Conservation (phyloP, 257 asterid species). For the Perilla frutescens region DNA sequence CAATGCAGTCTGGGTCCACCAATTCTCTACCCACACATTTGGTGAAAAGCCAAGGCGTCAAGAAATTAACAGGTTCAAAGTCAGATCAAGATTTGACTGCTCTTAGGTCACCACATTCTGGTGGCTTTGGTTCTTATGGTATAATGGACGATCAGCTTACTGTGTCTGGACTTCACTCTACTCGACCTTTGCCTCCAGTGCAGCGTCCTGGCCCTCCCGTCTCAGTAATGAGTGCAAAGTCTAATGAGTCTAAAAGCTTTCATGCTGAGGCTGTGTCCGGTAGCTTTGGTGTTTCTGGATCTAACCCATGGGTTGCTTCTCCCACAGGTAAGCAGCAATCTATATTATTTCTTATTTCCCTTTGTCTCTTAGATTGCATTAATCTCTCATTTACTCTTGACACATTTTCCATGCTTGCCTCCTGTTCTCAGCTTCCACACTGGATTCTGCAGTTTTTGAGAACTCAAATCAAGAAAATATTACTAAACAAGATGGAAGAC, state of each 20-base stretch:
- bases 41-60: constrained; percentile 61
- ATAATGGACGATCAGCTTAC: constrained; percentile 60
- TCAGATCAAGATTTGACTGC: constrained; percentile 90
- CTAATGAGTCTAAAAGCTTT: constrained; percentile 50
- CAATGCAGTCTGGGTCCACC: constrained; percentile 64
- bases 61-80: constrained; percentile 66
- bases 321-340: constrained; percentile 66
- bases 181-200: constrained; percentile 52
- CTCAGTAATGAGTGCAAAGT: constrained; percentile 49
- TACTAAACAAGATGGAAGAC: constrained; percentile 49
- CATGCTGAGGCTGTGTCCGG: constrained; percentile 53
- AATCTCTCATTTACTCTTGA: constrained; percentile 22
- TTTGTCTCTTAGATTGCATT: constrained; percentile 29
- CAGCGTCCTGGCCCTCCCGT: constrained; percentile 48
- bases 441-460: constrained; percentile 54
- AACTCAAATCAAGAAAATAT: constrained; percentile 51
- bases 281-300: constrained; percentile 51
- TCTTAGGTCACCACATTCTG: constrained; percentile 69
- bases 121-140: constrained; percentile 59
- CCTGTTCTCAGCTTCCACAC: constrained; percentile 57
- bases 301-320: constrained; percentile 62
- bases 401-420: constrained; percentile 26
- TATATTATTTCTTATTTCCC: constrained; percentile 22
- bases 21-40: constrained; percentile 54
- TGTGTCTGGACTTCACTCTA: constrained; percentile 51